Conservation (phyloP, 2,329 filamentous ascomycete species). For the Colletotrichum sp. region DNA sequence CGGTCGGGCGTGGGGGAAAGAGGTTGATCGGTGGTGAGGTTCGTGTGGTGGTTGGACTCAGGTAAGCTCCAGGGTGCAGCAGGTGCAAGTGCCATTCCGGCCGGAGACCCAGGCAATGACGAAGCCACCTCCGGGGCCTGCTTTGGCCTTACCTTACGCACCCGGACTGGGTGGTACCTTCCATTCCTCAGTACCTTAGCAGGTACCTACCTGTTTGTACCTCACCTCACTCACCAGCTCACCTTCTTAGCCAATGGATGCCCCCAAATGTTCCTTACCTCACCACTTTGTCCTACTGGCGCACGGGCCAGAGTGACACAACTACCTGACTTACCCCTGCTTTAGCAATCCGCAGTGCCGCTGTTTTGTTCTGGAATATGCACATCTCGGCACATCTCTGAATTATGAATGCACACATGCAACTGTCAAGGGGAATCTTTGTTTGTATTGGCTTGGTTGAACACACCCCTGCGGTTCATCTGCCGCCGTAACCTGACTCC, state of each 20-base stretch:
- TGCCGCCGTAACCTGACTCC: background rate
- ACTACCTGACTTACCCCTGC: slow-evolving; percentile 14
- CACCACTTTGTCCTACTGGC: background rate
- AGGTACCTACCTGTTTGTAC: background rate
- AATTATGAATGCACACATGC: background rate
- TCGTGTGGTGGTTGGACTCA: slow-evolving; percentile 12
- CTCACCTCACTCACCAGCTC: background rate
- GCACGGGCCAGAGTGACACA: slow-evolving; percentile 14
- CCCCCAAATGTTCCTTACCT: background rate
- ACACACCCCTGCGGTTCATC: background rate
- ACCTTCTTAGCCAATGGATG: background rate
- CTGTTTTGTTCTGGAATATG: background rate
- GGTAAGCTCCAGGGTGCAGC: slow-evolving; percentile 18
- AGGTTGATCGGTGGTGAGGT: slow-evolving; percentile 5
- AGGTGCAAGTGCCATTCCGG: slow-evolving; percentile 13
- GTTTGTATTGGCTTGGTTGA: background rate
- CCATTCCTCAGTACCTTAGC: background rate
- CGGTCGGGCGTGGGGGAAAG: slow-evolving; percentile 5
- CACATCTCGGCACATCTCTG: slow-evolving; percentile 12
- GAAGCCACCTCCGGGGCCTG: slow-evolving; percentile 14
- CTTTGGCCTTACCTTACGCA: slow-evolving; percentile 1
- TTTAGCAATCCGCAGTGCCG: slow-evolving; percentile 3
- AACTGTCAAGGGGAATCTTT: background rate
- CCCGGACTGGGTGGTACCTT: background rate
- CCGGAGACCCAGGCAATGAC: slow-evolving; percentile 18